Conservation (phyloP, 148 eudicot genomes). For the Amaranthus palmeri region DNA sequence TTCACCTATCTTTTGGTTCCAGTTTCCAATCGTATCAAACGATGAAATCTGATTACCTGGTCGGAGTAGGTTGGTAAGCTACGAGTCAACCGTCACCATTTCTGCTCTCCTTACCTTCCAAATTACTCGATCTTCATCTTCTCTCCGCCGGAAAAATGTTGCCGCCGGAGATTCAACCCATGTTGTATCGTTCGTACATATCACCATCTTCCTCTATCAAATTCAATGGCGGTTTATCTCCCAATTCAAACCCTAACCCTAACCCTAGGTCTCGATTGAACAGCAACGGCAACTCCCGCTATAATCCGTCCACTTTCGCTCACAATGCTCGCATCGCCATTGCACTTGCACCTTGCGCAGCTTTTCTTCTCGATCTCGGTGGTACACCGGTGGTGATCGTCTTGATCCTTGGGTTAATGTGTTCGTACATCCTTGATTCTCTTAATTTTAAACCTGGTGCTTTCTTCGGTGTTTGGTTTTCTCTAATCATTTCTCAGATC, state of each 20-base stretch:
- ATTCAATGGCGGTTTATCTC: conserved; percentile 21
- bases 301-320: conserved; percentile 43
- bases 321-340: conserved; percentile 67
- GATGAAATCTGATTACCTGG: too few species aligned
- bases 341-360: conserved; percentile 70
- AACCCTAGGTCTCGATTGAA: conserved; percentile 19
- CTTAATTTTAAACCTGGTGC: conserved; percentile 75
- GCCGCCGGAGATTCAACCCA: conserved; percentile 68
- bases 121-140: not conserved
- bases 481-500: conserved; percentile 68
- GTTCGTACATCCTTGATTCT: conserved; percentile 81
- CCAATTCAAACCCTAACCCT: conserved; percentile 42
- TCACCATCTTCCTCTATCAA: conserved; percentile 38
- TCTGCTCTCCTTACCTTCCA: not conserved
- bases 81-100: not conserved
- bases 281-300: conserved; percentile 28
- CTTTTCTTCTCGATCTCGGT: conserved; percentile 83
- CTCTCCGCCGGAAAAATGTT: conserved; percentile 30
- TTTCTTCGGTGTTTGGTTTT: conserved; percentile 80
- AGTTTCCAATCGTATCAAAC: too few species aligned
- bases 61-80: too few species aligned
- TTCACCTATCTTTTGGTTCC: too few species aligned
- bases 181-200: conserved; percentile 62
- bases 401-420: conserved; percentile 56
- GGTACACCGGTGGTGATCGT: conserved; percentile 67